A percentile compares a stretch with the other conserved stretches of the same genome.
These are phyloP conservation scores for Conticribra weissflogii DNA, from an alignment of 108 stramenopile genomes.

Conservation along the genomic window DNA sequence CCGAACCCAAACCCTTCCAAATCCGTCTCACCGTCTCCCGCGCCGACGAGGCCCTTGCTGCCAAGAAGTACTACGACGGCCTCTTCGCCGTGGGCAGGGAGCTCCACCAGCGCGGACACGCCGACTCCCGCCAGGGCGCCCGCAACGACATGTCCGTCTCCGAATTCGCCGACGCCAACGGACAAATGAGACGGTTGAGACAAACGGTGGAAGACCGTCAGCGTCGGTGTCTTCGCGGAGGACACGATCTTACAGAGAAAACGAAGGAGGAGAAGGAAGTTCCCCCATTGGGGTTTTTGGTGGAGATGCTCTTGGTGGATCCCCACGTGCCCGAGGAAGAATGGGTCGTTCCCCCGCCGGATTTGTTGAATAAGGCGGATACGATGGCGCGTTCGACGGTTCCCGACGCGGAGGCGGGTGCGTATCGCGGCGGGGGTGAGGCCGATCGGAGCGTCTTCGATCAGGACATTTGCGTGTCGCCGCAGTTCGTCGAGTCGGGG, in stretches of 20 bases:
- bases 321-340: conserved; percentile 19
- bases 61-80: conserved; percentile 15
- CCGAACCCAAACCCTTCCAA: conserved; percentile 1
- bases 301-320: conserved; percentile 24
- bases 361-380: conserved; percentile 6
- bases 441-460: too few species aligned
- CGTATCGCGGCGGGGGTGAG: not conserved
- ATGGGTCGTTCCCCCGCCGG: conserved; percentile 22
- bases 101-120: not conserved
- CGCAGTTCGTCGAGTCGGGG: conserved; percentile 14
- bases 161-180: conserved; percentile 12
- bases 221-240: too few species aligned
- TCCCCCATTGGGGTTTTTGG: conserved; percentile 20
- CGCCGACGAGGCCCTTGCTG: conserved; percentile 14
- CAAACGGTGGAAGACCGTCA: not conserved
- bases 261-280: not conserved
- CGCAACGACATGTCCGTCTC: not conserved
- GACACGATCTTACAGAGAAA: not conserved
- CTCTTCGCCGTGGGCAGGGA: conserved; percentile 8
- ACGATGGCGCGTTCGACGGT: not conserved
- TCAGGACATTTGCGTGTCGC: not conserved
- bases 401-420: not conserved
- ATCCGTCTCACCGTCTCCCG: conserved; percentile 8
- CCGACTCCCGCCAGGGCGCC: not conserved
- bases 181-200: conserved; percentile 4